These are phyloP conservation scores for Penicillium macrosclerotiorum DNA, from an alignment of 495 filamentous ascomycete species.

Conservation along the genomic window DNA sequence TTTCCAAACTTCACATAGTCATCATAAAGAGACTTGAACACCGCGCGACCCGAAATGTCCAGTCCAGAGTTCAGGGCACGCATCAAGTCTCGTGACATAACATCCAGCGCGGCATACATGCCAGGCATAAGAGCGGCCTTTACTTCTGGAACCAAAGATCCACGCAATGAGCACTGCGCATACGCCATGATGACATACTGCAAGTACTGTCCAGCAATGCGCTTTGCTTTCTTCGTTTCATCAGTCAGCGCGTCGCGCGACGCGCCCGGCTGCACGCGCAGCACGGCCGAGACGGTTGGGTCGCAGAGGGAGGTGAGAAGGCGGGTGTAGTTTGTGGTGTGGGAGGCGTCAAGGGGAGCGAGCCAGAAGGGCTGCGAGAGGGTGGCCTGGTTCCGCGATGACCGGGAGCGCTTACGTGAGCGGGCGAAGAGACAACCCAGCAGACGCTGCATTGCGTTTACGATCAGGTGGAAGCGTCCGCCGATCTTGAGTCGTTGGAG, in stretches of 20 bases:
- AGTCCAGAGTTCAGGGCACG: conserved; percentile 66
- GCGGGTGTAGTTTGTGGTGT: conserved; percentile 64
- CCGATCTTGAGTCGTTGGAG: conserved; percentile 64
- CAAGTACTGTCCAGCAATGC: conserved; percentile 72
- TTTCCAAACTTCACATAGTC: conserved; percentile 68
- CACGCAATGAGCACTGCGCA: conserved; percentile 61
- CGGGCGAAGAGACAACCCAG: conserved; percentile 62
- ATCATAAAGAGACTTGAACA: conserved; percentile 70
- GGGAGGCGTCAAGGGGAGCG: conserved; percentile 40
- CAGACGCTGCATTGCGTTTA: conserved; percentile 60
- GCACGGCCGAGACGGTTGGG: conserved; percentile 70
- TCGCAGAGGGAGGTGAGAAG: conserved; percentile 76
- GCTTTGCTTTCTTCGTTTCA: conserved; percentile 71
- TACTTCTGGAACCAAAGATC: conserved; percentile 54
- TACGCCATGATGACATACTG: conserved; percentile 71
- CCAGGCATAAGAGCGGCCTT: conserved; percentile 69
- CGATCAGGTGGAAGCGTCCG: conserved; percentile 68
- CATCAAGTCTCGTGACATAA: conserved; percentile 62
- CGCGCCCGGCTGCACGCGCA: conserved; percentile 40
- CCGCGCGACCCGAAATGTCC: conserved; percentile 63
- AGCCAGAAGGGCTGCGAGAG: conserved; percentile 46
- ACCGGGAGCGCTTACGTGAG: conserved; percentile 45
- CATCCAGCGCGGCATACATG: conserved; percentile 67
- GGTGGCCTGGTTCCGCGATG: conserved; percentile 23
- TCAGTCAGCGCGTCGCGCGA: conserved; percentile 60